A percentile compares a stretch with the other conserved stretches of the same genome.
Conservation (phyloP, 148 eudicot species). For the Rhododendron vialii region DNA sequence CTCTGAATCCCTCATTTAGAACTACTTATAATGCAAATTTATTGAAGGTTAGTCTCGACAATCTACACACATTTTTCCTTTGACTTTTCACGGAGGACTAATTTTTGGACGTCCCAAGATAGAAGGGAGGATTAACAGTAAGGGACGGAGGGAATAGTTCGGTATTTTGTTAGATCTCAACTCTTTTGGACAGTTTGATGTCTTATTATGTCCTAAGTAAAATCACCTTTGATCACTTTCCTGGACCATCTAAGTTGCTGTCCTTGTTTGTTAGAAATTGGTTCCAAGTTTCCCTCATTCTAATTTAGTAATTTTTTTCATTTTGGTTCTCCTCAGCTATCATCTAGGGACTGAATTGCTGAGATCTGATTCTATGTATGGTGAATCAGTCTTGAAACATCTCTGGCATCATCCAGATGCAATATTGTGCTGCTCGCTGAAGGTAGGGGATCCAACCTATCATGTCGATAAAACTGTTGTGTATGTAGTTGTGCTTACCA, state of each 20-base stretch:
- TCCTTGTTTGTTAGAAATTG: not conserved
- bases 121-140: not conserved
- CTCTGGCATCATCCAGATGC: conserved; percentile 98
- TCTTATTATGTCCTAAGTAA: not conserved
- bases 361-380: conserved; percentile 41
- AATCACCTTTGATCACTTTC: not conserved
- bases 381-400: conserved; percentile 67
- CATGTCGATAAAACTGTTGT: not conserved
- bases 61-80: not conserved
- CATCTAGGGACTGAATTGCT: conserved; percentile 72
- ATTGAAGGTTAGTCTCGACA: not conserved
- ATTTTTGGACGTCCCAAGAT: not conserved
- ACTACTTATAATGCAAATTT: not conserved
- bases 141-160: not conserved
- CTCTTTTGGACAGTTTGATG: not conserved
- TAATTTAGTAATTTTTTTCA: not conserved
- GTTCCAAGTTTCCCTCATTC: not conserved
- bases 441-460: conserved; percentile 37
- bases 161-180: not conserved
- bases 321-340: conserved; percentile 37
- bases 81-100: not conserved
- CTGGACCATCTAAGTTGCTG: not conserved
- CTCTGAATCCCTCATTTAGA: not conserved
- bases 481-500: not conserved
- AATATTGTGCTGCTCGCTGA: conserved; percentile 86